Conservation (phyloP, 495 filamentous ascomycete genomes). For the Xylaria acuta region DNA sequence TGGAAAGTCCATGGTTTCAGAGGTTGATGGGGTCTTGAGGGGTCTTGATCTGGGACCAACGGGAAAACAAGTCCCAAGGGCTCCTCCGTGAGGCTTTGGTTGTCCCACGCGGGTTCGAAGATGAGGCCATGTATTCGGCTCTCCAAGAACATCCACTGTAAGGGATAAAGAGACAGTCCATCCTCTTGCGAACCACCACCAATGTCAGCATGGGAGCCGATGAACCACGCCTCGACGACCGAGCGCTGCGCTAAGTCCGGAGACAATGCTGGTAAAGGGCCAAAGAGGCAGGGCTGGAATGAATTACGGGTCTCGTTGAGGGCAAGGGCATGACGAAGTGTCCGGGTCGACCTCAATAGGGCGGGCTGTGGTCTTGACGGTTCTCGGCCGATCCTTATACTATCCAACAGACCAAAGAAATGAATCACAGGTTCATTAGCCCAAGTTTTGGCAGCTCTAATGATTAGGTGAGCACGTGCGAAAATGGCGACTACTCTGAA, state of each 20-base stretch:
- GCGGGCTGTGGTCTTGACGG: slow-evolving; percentile 21
- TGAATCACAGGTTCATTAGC: slow-evolving; percentile 19
- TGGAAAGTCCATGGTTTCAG: slow-evolving; percentile 24
- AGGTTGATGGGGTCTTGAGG: slow-evolving; percentile 16
- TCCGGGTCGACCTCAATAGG: slow-evolving; percentile 23
- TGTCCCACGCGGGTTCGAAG: slow-evolving; percentile 26
- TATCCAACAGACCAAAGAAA: slow-evolving; percentile 25
- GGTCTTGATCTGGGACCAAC: slow-evolving; percentile 11
- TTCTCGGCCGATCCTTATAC: slow-evolving; percentile 16
- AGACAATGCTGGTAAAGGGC: slow-evolving; percentile 26
- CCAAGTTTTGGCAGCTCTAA: slow-evolving; percentile 26
- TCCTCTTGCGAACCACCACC: slow-evolving; percentile 35
- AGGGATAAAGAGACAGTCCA: slow-evolving; percentile 43
- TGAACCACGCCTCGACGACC: slow-evolving; percentile 27
- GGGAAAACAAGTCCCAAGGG: slow-evolving; percentile 28
- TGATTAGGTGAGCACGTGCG: slow-evolving; percentile 1
- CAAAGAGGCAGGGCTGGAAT: slow-evolving; percentile 25
- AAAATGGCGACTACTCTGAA: not conserved
- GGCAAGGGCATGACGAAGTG: slow-evolving; percentile 27
- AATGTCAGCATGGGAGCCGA: slow-evolving; percentile 26
- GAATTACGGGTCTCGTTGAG: slow-evolving; percentile 26
- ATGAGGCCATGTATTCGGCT: slow-evolving; percentile 29
- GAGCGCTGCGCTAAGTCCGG: slow-evolving; percentile 24
- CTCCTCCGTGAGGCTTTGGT: slow-evolving; percentile 18
- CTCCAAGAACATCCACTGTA: slow-evolving; percentile 48